Evolutionary conservation across 129 eudicot genomes (phyloP), one percentile per base, ranked within the genome.

Genomic region (Artemisia argyi): DNA sequence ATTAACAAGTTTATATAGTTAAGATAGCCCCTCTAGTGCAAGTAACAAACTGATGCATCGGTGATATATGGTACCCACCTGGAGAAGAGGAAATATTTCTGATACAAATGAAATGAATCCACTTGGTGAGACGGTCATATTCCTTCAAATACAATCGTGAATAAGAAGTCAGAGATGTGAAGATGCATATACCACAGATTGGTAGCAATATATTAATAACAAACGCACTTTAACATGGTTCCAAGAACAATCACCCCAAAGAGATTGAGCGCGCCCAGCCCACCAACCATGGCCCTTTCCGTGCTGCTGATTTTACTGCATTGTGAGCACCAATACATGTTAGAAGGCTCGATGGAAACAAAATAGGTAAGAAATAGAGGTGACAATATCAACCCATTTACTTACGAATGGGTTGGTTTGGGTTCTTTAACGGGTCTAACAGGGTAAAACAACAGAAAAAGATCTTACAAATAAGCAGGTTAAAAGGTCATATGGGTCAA

Each of bases 191-290:
- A 8, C n/a, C 26, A 49, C 0, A 69, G 51, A 78, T 61, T 11
- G 42, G 24, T 20, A 60, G 26, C 46, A 48, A 49, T 11, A 62
- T 35, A 54, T 71, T 22, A 62, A 78, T 53, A 20, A 63, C 0
- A 13, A 64, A 26, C 96, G 13, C 85, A 95, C 97, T 83, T 91
- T 69, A 95, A 73, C 97, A 95, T 84, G 83, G 94, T 71, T 62
- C 91, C 88, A 73, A 95, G 99, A 72, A 90, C 79, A 65, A 95
- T 53, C 47, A 95, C 97, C 52, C 97, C 99, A 78, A 91, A 83
- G 49, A 95, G 73, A 86, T 95, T 95, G 49, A 95, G 87, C 15
- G 80, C 99, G 15, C 99, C 99, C 75, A 95, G 81, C 65, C 97
- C 97, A 81, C 82, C 78, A 68, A 85, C 99, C 96, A 90, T 78